Percentiles rank a stretch among this genome's conserved stretches.
Evolutionary conservation across 768 basidiomycete species (phyloP).

Genomic region (Russula olivacea): DNA sequence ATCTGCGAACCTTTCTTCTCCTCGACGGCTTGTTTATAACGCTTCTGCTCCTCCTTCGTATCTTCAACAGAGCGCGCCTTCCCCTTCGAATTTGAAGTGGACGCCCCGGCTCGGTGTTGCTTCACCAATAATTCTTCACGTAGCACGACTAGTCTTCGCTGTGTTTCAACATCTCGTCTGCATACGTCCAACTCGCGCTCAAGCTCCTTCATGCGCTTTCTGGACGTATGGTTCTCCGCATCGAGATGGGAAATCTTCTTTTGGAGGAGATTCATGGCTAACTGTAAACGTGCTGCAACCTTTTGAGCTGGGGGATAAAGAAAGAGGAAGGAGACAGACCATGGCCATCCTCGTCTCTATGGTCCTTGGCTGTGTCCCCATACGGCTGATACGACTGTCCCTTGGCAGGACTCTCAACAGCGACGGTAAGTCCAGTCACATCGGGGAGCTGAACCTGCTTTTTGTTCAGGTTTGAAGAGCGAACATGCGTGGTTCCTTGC

Average conservation of each 20-base stretch:
- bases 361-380: slow-evolving; percentile 35
- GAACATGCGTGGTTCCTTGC: slow-evolving; percentile 25
- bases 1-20: slow-evolving; percentile 73
- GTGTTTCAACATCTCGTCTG: slow-evolving; percentile 67
- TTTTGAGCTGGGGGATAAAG: slow-evolving; percentile 6
- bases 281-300: slow-evolving; percentile 50
- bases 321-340: slow-evolving; percentile 37
- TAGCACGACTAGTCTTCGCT: slow-evolving; percentile 59
- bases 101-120: slow-evolving; percentile 23
- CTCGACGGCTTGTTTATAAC: slow-evolving; percentile 74
- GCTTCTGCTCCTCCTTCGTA: slow-evolving; percentile 28
- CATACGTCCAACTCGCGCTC: slow-evolving; percentile 83
- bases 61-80: slow-evolving; percentile 30
- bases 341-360: slow-evolving; percentile 52
- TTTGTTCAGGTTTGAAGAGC: slow-evolving; percentile 13
- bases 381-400: slow-evolving; percentile 45
- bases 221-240: slow-evolving; percentile 74
- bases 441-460: slow-evolving; percentile 58
- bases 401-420: slow-evolving; percentile 68
- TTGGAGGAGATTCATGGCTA: slow-evolving; percentile 58
- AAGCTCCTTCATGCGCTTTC: slow-evolving; percentile 77
- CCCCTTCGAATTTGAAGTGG: slow-evolving; percentile 35
- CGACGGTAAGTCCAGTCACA: slow-evolving; percentile 77
- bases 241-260: slow-evolving; percentile 67
- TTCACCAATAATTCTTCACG: slow-evolving; percentile 43